phyloP scores from a whole-genome alignment of 331 rosid genomes.

The Telfairia occidentalis region DNA sequence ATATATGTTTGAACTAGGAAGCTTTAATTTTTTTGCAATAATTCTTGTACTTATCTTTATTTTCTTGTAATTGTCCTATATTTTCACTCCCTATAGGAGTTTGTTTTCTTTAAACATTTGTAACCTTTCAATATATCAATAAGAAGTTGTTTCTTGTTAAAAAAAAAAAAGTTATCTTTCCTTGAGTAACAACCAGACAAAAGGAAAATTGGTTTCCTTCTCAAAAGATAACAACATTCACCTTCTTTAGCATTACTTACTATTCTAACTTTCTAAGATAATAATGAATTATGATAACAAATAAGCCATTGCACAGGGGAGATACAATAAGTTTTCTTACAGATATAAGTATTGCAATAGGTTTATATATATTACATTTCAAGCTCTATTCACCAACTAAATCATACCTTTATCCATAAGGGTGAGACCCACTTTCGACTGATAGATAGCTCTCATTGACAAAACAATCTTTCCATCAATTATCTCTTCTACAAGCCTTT shows the following conservation, averaged over 20 bases:
- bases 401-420: constrained; percentile 70
- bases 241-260: neutral
- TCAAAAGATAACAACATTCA: too few species aligned
- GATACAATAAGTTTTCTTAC: neutral
- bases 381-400: neutral
- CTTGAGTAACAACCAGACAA: too few species aligned
- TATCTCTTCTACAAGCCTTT: constrained; percentile 83
- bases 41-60: too few species aligned
- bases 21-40: too few species aligned
- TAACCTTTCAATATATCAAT: too few species aligned
- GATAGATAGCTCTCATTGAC: constrained; percentile 98
- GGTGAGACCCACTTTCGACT: constrained; percentile 84
- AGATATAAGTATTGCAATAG: neutral
- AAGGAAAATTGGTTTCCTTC: too few species aligned
- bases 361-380: neutral
- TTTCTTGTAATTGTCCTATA: too few species aligned
- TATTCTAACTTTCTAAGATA: neutral
- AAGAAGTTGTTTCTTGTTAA: too few species aligned
- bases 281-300: neutral
- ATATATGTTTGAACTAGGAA: too few species aligned
- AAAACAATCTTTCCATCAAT: constrained; percentile 77
- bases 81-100: too few species aligned
- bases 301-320: neutral
- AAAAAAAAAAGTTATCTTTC: too few species aligned
- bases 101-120: too few species aligned